Evolutionary conservation across 768 basidiomycete genomes (phyloP), one percentile per base, ranked within the genome.

Genomic region (Pholiota microspora): DNA sequence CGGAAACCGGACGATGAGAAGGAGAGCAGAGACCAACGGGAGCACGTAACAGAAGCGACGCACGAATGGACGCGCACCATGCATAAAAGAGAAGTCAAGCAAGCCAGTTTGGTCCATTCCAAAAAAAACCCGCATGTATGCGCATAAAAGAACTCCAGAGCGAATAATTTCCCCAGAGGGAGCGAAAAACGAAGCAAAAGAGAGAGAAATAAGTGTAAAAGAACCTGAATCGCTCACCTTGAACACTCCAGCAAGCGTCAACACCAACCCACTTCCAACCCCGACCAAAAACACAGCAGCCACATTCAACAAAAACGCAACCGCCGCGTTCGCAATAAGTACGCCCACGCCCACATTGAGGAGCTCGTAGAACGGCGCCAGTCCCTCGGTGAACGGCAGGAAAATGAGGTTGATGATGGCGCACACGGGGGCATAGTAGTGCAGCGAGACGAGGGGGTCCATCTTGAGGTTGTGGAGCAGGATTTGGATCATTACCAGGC

Each of bases 361-460:
- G 40, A 93, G 71, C 45, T 84, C 87, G 60, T 82, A 81, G 76
- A 98, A 92, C 0, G 96, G 96, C 7, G 80, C 88, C 10, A 90
- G 71, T 1, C 96, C 66, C 69, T 98, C 96, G 0, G 92, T 95
- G 75, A 98, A 92, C 6, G 94, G 94, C 16, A 98, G 71, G 58
- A 96, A 77, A 51, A 82, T 67, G 21, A 93, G 80, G 70, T 97
- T 98, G 75, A 98, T 90, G 56, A 77, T 69, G 0, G 96, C 94
- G 69, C 96, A 98, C 49, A 98, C 92, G 12, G 94, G 94, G 8
- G 95, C 94, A 67, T 94, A 97, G 75, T 96, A 98, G 75, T 98
- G 92, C 49, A 98, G 72, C 5, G 94, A 97, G 18, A 94, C 91
- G 5, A 98, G 82, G 0, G 96, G 96, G 66, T 97, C 94, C 95